phyloP scores from a whole-genome alignment of 345 rosid species.

The Chamaenerion angustifolium region DNA sequence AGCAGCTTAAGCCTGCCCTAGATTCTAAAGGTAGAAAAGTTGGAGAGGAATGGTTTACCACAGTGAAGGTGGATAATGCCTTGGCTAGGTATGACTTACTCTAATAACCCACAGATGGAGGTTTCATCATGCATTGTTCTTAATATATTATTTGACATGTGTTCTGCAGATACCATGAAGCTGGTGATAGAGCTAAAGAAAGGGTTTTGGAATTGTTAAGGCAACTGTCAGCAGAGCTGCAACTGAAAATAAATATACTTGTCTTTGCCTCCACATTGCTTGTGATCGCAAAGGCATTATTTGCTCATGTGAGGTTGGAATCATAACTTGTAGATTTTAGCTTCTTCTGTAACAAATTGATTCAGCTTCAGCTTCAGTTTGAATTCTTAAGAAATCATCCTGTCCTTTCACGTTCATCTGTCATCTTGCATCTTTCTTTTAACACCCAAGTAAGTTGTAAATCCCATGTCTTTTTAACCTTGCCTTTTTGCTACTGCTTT shows the following conservation, averaged over 20 bases:
- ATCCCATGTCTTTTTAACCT: too few relatives aligned
- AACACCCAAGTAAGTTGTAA: too few relatives aligned
- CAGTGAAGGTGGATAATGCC: constrained; percentile 71
- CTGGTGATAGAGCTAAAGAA: constrained; percentile 55
- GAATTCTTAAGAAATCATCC: neutral
- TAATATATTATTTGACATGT: neutral
- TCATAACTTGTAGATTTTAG: constrained; percentile 1
- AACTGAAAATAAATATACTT: constrained; percentile 63
- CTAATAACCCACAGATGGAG: neutral
- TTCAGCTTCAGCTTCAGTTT: neutral
- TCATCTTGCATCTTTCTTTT: too few relatives aligned
- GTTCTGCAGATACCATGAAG: constrained; percentile 66
- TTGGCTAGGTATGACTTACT: constrained; percentile 37
- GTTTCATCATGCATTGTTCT: neutral
- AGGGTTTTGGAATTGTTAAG: constrained; percentile 73
- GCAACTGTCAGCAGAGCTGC: constrained; percentile 71
- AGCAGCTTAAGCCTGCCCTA: constrained; percentile 69
- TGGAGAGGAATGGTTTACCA: constrained; percentile 97
- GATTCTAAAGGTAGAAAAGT: constrained; percentile 92
- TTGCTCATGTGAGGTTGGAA: constrained; percentile 75
- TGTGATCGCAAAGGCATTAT: constrained; percentile 79
- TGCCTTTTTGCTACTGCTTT: too few relatives aligned
- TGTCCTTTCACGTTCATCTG: too few relatives aligned
- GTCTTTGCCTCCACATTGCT: constrained; percentile 85
- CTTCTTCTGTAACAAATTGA: neutral